A percentile compares a stretch with the other conserved stretches of the same genome.
These are phyloP conservation scores for Taiozyma onychis DNA, from an alignment of 1,139 yeast genomes.

Conservation along the genomic window DNA sequence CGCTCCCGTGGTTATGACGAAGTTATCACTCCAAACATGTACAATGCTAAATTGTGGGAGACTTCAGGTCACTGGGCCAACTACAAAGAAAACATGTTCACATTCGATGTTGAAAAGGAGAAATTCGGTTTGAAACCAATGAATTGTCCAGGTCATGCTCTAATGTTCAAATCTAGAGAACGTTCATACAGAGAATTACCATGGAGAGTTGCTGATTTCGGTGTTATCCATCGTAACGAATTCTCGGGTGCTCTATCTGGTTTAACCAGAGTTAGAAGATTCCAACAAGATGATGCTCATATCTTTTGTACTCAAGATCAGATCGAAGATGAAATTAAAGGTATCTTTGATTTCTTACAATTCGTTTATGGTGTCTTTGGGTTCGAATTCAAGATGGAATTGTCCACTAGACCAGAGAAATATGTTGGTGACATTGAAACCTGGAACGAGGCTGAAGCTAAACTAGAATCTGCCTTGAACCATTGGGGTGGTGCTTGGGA, in stretches of 20 bases:
- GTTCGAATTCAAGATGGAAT: conserved; percentile 81
- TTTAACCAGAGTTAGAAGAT: conserved; percentile 91
- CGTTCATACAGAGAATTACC: conserved; percentile 94
- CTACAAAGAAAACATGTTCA: conserved; percentile 94
- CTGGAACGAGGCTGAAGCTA: conserved; percentile 84
- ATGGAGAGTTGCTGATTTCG: conserved; percentile 94
- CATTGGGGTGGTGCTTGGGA: conserved; percentile 84
- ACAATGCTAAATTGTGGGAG: conserved; percentile 92
- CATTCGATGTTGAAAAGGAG: conserved; percentile 94
- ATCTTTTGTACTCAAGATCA: conserved; percentile 91
- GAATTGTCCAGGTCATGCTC: conserved; percentile 99
- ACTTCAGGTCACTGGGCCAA: conserved; percentile 98
- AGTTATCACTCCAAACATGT: conserved; percentile 98
- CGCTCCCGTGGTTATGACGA: conserved; percentile 92
- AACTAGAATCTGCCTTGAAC: conserved; percentile 69
- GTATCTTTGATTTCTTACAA: conserved; percentile 73
- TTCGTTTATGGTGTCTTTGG: conserved; percentile 81
- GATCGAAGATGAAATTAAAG: conserved; percentile 75
- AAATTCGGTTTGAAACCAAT: conserved; percentile 87
- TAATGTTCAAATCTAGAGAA: conserved; percentile 80
- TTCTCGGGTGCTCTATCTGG: conserved; percentile 89
- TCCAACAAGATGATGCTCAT: conserved; percentile 99
- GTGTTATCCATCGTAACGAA: conserved; percentile 93
- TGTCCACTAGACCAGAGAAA: conserved; percentile 92
- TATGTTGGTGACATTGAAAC: conserved; percentile 81